Base-by-base conservation (phyloP, 306 rosid species). In the Cotoneaster glaucophyllus region DNA sequence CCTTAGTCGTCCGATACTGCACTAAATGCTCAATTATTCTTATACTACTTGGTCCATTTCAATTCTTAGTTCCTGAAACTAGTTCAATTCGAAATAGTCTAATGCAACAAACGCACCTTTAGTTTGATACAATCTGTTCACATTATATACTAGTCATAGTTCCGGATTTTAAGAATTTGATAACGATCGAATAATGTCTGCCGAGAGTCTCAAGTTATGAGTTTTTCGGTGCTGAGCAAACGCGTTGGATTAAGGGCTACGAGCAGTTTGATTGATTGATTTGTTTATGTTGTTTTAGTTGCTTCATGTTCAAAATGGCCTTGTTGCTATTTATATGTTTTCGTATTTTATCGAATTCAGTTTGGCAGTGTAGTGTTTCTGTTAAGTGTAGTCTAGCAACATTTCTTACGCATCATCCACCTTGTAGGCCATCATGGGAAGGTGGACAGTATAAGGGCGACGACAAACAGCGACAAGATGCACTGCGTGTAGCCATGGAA, bases 361-460 rank as follows among this genome's bases (percentile, higher is more conserved):
- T 54, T 56, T 5, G 31, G 21, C 14, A 9, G 17, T 7, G 37
- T 57, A 41, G 26, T 12, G 8, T 34, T 25, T 73, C 3, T 24
- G 4, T 58, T 25, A 58, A 73, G 13, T 39, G 21, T n/a, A 25
- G 53, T 34, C 34, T 37, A 9, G 50, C 26, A 39, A 63, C 63
- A 19, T 37, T 64, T 37, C 11, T 53, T 58, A 22, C 65, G 67
- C 58, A 14, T 78, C 43, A 25, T 71, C 2, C 57, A 52, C 61
- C 48, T 78, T 74, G 67, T 80, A 88, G 96, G 73, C 93, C 96
- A 64, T 73, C 61, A 53, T 86, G 96, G 91, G 93, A 88, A 74
- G 89, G 96, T 61, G 93, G 96, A 22, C 73, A 71, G 32, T 88
- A 86, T 17, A 74, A 83, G 15, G 91, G 93, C 18, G 89, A 88